Conservation (phyloP, 139 green algal genomes). For the Helicosporidium sp. region DNA sequence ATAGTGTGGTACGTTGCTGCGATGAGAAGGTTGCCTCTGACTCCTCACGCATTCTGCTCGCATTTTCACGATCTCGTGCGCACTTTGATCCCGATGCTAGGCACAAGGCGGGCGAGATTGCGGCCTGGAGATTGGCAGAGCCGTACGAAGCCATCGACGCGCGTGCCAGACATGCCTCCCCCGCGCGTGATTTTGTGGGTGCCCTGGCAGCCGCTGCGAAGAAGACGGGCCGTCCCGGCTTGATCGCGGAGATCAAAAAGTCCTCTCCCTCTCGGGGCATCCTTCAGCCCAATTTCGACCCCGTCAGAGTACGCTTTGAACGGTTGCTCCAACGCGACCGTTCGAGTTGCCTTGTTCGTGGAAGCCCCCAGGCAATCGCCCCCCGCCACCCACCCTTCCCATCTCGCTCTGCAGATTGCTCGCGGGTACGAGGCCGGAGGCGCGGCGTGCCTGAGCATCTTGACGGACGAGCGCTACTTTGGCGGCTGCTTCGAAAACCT, state of each 20-base stretch:
- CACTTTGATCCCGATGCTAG: neutral
- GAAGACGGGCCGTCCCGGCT: constrained; percentile 53
- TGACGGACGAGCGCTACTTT: constrained; percentile 95
- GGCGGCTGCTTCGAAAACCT: constrained; percentile 66
- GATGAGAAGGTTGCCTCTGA: constrained; percentile 9
- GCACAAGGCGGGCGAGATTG: constrained; percentile 65
- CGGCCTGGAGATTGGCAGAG: constrained; percentile 22
- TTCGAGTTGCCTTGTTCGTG: neutral
- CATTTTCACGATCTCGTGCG: neutral
- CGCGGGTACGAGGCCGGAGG: constrained; percentile 82
- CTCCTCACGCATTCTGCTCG: neutral
- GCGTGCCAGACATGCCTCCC: constrained; percentile 24
- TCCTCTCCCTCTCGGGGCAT: constrained; percentile 84
- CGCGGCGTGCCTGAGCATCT: constrained; percentile 82
- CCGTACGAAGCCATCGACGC: too few species aligned
- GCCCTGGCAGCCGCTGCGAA: constrained; percentile 25
- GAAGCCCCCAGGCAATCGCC: neutral
- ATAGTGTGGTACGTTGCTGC: constrained; percentile 71
- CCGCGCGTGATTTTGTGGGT: constrained; percentile 75
- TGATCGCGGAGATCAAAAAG: constrained; percentile 93
- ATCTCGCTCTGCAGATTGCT: constrained; percentile 29
- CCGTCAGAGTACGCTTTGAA: constrained; percentile 33
- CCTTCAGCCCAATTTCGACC: constrained; percentile 90
- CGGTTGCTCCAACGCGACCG: neutral
- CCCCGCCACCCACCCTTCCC: neutral